Conservation (phyloP, 192 early-diverging fungal species). For the Linnemannia elongata region DNA sequence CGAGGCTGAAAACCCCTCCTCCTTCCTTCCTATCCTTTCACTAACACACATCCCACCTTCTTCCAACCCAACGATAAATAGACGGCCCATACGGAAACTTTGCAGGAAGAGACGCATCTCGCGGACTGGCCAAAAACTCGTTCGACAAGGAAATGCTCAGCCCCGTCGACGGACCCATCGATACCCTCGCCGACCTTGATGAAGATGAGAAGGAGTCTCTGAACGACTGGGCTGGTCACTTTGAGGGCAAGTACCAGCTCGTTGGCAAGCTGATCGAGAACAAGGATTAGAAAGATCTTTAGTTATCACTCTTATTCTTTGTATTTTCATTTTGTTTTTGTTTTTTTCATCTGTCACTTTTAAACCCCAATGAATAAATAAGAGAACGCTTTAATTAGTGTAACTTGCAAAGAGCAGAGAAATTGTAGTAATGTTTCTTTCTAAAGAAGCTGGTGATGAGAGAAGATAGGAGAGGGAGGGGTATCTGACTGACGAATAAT, state of each 20-base stretch:
- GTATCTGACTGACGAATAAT: conserved; percentile 12
- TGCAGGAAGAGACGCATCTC: conserved; percentile 95
- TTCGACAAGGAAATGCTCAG: conserved; percentile 84
- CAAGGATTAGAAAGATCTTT: conserved; percentile 25
- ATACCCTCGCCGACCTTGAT: conserved; percentile 83
- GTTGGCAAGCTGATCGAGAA: conserved; percentile 77
- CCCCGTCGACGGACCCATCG: conserved; percentile 79
- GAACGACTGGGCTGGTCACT: conserved; percentile 85
- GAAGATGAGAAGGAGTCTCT: conserved; percentile 80
- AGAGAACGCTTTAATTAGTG: conserved; percentile 4
- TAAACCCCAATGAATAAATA: background rate
- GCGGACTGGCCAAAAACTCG: conserved; percentile 90
- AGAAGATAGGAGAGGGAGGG: background rate
- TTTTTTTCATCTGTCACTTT: background rate
- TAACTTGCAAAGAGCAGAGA: background rate
- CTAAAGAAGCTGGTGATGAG: background rate
- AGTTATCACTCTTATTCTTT: too few species aligned
- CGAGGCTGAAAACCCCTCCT: too few species aligned
- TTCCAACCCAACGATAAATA: conserved; percentile 19
- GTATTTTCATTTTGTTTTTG: background rate
- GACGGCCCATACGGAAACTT: conserved; percentile 96
- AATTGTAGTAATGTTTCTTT: background rate
- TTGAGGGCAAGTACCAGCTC: conserved; percentile 83
- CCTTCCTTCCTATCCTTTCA: background rate
- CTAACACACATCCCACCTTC: background rate